phyloP scores from a whole-genome alignment of 2,329 filamentous ascomycete genomes.

The Zopfia rhizophila region DNA sequence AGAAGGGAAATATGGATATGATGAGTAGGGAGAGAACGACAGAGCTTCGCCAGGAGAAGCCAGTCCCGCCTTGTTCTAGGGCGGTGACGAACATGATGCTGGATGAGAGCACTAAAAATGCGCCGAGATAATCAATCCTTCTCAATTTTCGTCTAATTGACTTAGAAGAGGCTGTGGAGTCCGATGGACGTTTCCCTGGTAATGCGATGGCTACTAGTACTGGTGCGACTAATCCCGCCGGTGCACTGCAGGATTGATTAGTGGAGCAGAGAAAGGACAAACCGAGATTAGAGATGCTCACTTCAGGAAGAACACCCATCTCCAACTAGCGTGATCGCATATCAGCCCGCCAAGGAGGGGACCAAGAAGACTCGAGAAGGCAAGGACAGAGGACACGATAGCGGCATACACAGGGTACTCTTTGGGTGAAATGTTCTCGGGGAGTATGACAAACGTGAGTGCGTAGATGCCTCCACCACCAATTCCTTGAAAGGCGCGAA shows the following conservation, averaged over 20 bases:
- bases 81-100: slow-evolving; percentile 2
- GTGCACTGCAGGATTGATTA: not conserved
- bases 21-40: slow-evolving; percentile 1
- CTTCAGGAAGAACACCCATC: slow-evolving; percentile 13
- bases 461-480: slow-evolving; percentile 55
- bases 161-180: too few relatives aligned
- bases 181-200: not conserved
- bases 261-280: not conserved
- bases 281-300: not conserved
- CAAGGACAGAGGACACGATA: not conserved
- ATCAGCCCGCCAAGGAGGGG: slow-evolving; percentile 6
- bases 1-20: not conserved
- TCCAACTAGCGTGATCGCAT: slow-evolving; percentile 1
- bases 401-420: slow-evolving; percentile 4
- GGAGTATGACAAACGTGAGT: slow-evolving; percentile 2
- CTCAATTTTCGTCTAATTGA: not conserved
- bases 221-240: not conserved
- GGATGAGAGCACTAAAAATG: not conserved
- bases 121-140: slow-evolving; percentile 1
- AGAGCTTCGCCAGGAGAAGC: slow-evolving; percentile 1
- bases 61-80: slow-evolving; percentile 2
- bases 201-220: not conserved
- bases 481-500: slow-evolving; percentile 56
- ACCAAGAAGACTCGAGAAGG: slow-evolving; percentile 4
- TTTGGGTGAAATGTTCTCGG: slow-evolving; percentile 1